Base-by-base conservation (phyloP, 495 filamentous ascomycete species). In the Annulohypoxylon moriforme region DNA sequence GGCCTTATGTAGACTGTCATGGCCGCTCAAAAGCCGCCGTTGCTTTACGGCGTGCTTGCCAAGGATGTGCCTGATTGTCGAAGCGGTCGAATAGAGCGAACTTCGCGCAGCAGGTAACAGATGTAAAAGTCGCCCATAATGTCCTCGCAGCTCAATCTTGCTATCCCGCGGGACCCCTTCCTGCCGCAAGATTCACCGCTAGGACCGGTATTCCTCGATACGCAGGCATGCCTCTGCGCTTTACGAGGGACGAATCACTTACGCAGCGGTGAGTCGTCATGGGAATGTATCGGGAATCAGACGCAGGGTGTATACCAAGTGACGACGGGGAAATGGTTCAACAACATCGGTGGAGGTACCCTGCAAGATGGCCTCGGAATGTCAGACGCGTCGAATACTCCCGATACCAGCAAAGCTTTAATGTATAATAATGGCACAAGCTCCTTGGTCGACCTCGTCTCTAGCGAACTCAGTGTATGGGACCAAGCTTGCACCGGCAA, bases 251-350 rank as follows among this genome's bases (percentile, higher is more conserved):
- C 34, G 16, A 46, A 58, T 18, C 49, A 25, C 29, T 18, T 59
- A 36, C 29, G 44, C 13, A 60, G 34, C 49, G 46, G 58, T 7
- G 34, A 60, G 34, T 44, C 33, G 16, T 36, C 71, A 36, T 84
- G 82, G 82, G 75, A 78, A 68, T 84, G 82, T 53, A 64, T 81
- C 10, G 79, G 79, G 3, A 81, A 84, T 44, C 72, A 73, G 42
- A 80, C 76, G 0, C 60, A 74, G 29, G 69, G 69, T 1, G 59
- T 75, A 8, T 75, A 77, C 60, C 34, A 36, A 3, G 72, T 69
- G 13, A 75, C 63, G 29, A 76, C 71, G 13, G 82, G 81, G 31
- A 83, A 81, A 64, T 84, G 82, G 82, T 84, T 79, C 46, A 75
- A 75, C 29, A 74, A 69, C 16, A 10, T 49, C 20, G 67, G 78